These are phyloP conservation scores for Pisolithus thermaeus DNA, from an alignment of 1,284 basidiomycete species.

Conservation along the genomic window DNA sequence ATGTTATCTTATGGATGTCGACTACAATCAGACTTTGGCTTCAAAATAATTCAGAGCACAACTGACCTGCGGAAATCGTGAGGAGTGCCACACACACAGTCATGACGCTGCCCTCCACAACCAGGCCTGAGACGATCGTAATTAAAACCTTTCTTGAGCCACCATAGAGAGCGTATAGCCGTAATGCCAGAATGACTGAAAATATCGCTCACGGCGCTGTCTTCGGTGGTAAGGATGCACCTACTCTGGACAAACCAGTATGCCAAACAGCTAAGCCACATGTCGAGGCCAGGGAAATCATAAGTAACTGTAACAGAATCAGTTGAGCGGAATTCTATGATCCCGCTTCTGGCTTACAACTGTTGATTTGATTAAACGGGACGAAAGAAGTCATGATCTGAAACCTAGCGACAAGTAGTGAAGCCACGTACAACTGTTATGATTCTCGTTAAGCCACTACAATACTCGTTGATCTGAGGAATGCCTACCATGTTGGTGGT, in stretches of 20 bases:
- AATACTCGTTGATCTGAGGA: no score
- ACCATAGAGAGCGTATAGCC: neutral
- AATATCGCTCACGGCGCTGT: no score
- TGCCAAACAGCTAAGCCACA: neutral
- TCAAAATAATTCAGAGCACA: neutral
- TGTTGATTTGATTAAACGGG: no score
- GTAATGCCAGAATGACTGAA: neutral
- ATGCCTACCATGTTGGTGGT: no score
- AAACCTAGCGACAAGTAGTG: no score
- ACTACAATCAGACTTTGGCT: neutral
- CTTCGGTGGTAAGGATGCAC: neutral
- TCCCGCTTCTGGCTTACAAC: no score
- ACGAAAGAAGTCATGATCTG: no score
- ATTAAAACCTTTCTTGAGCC: neutral
- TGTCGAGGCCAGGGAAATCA: neutral
- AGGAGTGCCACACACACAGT: neutral
- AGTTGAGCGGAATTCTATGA: neutral
- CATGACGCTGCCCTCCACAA: neutral
- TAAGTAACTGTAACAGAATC: neutral
- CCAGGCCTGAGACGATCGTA: neutral
- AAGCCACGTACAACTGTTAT: no score
- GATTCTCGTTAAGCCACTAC: no score
- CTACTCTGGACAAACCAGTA: neutral
- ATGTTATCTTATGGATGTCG: neutral
- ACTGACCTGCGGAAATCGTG: neutral